Percentiles rank a stretch among this genome's conserved stretches.
phyloP scores from a whole-genome alignment of 1,284 basidiomycete genomes.

The Irpex lacteus region DNA sequence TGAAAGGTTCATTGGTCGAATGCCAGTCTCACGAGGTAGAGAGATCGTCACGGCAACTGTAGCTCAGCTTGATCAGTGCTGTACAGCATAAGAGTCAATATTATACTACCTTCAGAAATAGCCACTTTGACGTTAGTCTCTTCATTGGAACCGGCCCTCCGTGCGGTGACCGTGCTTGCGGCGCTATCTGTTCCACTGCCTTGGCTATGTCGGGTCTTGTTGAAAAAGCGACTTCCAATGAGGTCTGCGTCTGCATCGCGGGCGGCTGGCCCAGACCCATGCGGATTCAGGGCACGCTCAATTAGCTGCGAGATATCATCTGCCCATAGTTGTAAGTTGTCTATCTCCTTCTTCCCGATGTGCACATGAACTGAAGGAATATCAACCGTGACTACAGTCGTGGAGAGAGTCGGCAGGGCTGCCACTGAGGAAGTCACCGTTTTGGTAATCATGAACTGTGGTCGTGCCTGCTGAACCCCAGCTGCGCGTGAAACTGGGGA shows the following conservation, averaged over 20 bases:
- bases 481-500: neutral
- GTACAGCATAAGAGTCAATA: conserved; percentile 3
- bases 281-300: conserved; percentile 33
- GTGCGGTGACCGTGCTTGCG: conserved; percentile 23
- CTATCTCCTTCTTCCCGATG: conserved; percentile 62
- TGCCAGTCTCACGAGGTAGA: conserved; percentile 33
- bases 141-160: conserved; percentile 26
- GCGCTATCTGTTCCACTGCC: conserved; percentile 33
- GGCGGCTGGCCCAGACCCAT: conserved; percentile 23
- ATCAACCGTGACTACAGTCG: conserved; percentile 48
- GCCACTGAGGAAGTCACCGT: conserved; percentile 3
- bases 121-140: conserved; percentile 53
- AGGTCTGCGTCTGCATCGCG: conserved; percentile 62
- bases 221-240: conserved; percentile 84
- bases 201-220: conserved; percentile 47
- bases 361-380: conserved; percentile 67
- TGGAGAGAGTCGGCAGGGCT: conserved; percentile 20
- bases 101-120: conserved; percentile 54
- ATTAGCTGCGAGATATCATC: conserved; percentile 79
- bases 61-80: conserved; percentile 4
- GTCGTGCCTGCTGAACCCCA: neutral
- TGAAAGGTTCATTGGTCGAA: conserved; percentile 53
- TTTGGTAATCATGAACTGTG: conserved; percentile 11
- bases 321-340: conserved; percentile 81
- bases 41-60: conserved; percentile 42